phyloP scores from a whole-genome alignment of 306 rosid genomes.

The Begonia peltatifolia region DNA sequence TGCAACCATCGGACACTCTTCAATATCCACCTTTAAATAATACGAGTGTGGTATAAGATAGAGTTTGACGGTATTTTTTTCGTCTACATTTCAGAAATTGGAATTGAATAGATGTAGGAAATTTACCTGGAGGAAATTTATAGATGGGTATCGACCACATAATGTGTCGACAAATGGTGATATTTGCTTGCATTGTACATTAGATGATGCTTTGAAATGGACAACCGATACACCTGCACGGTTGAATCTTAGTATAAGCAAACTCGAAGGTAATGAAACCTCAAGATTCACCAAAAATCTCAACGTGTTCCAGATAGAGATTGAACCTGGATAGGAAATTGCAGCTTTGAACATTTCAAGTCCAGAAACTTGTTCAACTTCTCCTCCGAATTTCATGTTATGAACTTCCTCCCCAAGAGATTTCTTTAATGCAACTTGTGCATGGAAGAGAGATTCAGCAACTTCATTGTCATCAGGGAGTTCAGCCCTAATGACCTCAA shows the following conservation, averaged over 20 bases:
- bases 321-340: constrained; percentile 53
- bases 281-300: background rate
- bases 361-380: constrained; percentile 69
- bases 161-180: constrained; percentile 60
- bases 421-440: constrained; percentile 77
- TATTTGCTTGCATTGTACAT: constrained; percentile 59
- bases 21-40: constrained; percentile 53
- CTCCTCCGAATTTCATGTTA: constrained; percentile 80
- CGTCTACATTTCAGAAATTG: background rate
- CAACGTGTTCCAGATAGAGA: background rate
- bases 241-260: background rate
- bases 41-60: constrained; percentile 10
- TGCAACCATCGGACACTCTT: constrained; percentile 44
- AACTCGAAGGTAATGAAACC: background rate
- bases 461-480: constrained; percentile 76
- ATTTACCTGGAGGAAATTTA: constrained; percentile 77
- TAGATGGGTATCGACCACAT: constrained; percentile 67
- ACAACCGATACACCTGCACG: constrained; percentile 63
- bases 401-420: constrained; percentile 78
- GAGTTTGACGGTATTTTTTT: background rate
- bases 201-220: constrained; percentile 62
- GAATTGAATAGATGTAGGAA: background rate
- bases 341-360: constrained; percentile 76
- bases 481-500: constrained; percentile 51
- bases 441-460: constrained; percentile 80